phyloP scores from a whole-genome alignment of 306 rosid genomes.

The Inga laurina region DNA sequence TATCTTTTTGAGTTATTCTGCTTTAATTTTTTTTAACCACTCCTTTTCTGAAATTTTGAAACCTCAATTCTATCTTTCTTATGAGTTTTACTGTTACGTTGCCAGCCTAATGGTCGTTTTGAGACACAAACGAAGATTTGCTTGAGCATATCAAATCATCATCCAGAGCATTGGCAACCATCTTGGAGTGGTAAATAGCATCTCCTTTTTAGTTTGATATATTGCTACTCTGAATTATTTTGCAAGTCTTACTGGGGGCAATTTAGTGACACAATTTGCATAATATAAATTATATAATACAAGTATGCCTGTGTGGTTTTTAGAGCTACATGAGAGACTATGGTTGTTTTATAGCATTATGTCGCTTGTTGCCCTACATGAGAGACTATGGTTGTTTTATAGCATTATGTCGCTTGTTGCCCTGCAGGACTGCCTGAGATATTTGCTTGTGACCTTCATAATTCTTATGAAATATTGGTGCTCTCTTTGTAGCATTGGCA shows the following conservation, averaged over 20 bases:
- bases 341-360: background rate
- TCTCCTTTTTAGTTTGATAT: background rate
- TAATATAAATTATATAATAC: background rate
- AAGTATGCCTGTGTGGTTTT: background rate
- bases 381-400: background rate
- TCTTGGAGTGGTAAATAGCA: constrained; percentile 85
- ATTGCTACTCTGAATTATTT: background rate
- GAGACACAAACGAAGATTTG: constrained; percentile 97
- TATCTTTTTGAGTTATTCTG: background rate
- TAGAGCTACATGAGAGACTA: background rate
- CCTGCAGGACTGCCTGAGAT: background rate
- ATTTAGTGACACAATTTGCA: constrained; percentile 9
- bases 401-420: background rate
- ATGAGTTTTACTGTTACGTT: constrained; percentile 25
- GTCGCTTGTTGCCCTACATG: background rate
- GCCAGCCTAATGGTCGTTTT: constrained; percentile 93
- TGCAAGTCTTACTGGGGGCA: constrained; percentile 1
- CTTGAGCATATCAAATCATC: constrained; percentile 95
- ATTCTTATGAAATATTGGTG: background rate
- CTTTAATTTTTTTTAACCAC: background rate
- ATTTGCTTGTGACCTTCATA: background rate
- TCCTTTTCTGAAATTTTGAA: constrained; percentile 5
- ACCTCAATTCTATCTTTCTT: constrained; percentile 19
- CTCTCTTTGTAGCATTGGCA: background rate
- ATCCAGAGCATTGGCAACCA: constrained; percentile 99